Evolutionary conservation across 257 asterid genomes (phyloP), one percentile per base, ranked within the genome.

Genomic region (Linderniella brevidens): DNA sequence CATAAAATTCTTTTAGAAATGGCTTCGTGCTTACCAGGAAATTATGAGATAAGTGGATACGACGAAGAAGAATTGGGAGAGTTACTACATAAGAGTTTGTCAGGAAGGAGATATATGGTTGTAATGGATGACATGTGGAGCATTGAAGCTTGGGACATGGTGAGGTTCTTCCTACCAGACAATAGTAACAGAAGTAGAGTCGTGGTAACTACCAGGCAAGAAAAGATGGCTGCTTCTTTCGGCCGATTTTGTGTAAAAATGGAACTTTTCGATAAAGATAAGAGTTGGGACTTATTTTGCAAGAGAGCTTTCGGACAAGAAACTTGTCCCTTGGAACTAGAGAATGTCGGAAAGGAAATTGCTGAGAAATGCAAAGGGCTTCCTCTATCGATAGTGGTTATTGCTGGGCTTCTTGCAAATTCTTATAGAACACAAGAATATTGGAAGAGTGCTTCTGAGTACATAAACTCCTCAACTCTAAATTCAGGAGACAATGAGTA

Each of bases 61-160:
- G 15, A 10, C 43, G 13, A 11, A 39, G 9, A 11, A 3, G 3
- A 13, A 11, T 39, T 11, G 12, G 1, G 55, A 41, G 11, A 0
- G 5, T 3, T 25, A 6, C 40, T 57, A n/a, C 49, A 50, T 10
- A 43, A 58, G 11, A 1, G 16, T 16, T 18, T 60, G 4, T 35
- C 48, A n/a, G 48, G 48, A 0, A 38, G 48, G 29, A 47, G 48
- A 11, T 56, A 56, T 14, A 39, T 50, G 5, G 20, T 50, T 8
- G 64, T 58, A 8, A 36, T 53, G 6, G 55, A 53, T 39, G 50
- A 60, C 11, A n/a, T 60, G 6, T 53, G 65, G 65, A 29, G 7
- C 16, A 44, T n/a, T 0, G 17, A 53, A 0, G 45, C 29, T 6
- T 60, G 54, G 55, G 65, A 53, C 29, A 59, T 16, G 13, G 15